Conservation (phyloP, 805 yeast species). For the Debaryomyces prosopidis region DNA sequence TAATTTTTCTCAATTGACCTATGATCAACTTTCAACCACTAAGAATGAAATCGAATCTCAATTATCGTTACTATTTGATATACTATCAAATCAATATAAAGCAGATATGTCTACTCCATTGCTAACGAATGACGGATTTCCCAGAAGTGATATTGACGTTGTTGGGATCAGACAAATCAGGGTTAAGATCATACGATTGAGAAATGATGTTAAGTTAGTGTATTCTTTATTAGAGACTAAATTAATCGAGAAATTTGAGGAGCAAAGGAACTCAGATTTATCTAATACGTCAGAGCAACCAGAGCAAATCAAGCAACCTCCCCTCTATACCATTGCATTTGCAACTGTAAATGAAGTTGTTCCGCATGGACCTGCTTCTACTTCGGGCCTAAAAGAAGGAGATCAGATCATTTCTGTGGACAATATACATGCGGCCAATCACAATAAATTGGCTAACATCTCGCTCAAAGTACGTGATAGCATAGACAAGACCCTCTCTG, state of each 20-base stretch:
- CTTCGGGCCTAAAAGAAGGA: constrained; percentile 50
- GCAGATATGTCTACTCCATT: constrained; percentile 67
- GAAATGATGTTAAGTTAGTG: constrained; percentile 65
- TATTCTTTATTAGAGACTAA: constrained; percentile 47
- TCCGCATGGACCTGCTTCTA: constrained; percentile 54
- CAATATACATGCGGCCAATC: constrained; percentile 54
- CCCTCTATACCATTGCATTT: constrained; percentile 44
- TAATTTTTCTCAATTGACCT: constrained; percentile 12
- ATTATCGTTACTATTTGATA: constrained; percentile 34
- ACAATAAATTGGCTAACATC: constrained; percentile 47
- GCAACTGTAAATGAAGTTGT: constrained; percentile 54
- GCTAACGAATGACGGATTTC: constrained; percentile 76
- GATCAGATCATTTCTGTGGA: constrained; percentile 63
- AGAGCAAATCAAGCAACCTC: not conserved
- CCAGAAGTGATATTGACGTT: constrained; percentile 81
- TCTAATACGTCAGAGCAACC: not conserved
- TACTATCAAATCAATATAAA: constrained; percentile 42
- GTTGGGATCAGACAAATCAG: constrained; percentile 62
- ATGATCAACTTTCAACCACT: constrained; percentile 9
- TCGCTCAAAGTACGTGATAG: constrained; percentile 44
- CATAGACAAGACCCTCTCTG: constrained; percentile 25
- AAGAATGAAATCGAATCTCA: constrained; percentile 26
- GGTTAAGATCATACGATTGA: constrained; percentile 60
- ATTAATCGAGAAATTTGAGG: constrained; percentile 46
- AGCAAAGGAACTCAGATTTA: not conserved